phyloP scores from a whole-genome alignment of 306 rosid genomes.

The barrel medic (Medicago truncatula) region DNA sequence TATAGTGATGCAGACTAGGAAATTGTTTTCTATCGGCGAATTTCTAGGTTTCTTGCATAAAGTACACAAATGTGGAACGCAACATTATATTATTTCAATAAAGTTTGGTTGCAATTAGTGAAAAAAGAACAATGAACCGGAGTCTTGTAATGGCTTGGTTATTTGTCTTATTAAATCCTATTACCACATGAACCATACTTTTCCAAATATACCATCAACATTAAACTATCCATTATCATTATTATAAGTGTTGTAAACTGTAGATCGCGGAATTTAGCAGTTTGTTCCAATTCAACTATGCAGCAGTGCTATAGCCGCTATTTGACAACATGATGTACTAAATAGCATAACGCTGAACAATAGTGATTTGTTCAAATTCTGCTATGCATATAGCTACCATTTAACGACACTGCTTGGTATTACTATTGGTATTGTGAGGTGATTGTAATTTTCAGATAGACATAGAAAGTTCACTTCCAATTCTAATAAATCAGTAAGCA shows the following conservation, averaged over 20 bases:
- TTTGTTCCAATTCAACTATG: background rate
- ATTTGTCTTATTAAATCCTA: slow-evolving; percentile 9
- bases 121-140: slow-evolving; percentile 11
- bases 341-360: background rate
- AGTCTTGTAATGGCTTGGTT: background rate
- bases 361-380: background rate
- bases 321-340: background rate
- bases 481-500: slow-evolving; percentile 31
- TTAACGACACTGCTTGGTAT: slow-evolving; percentile 12
- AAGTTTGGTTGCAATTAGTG: slow-evolving; percentile 33
- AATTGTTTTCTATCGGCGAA: slow-evolving; percentile 28
- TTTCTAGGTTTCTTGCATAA: slow-evolving; percentile 18
- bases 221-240: slow-evolving; percentile 26
- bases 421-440: background rate
- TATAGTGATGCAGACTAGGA: slow-evolving; percentile 26
- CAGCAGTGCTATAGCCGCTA: background rate
- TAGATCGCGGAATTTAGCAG: background rate
- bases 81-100: background rate
- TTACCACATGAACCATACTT: slow-evolving; percentile 2
- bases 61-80: background rate
- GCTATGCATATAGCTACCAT: background rate
- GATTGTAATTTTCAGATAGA: slow-evolving; percentile 17
- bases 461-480: slow-evolving; percentile 13
- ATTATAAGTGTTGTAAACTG: background rate
- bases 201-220: slow-evolving; percentile 26